Percentiles rank a stretch among this genome's conserved stretches.
These are phyloP conservation scores for Quaeritorhiza haematococci DNA, from an alignment of 371 early-diverging fungal genomes.

Conservation along the genomic window DNA sequence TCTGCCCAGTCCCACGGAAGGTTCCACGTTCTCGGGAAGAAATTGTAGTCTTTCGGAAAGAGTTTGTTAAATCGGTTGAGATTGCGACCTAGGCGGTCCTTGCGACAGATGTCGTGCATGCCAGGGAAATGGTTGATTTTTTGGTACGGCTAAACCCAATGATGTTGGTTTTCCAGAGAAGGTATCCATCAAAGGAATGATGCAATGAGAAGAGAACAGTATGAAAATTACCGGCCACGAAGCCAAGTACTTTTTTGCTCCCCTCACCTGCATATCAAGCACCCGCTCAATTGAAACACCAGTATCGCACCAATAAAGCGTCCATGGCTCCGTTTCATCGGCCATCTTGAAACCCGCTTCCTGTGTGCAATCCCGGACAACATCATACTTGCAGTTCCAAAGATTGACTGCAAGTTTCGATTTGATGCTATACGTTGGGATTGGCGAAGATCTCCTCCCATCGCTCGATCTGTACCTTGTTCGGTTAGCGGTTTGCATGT, in stretches of 20 bases:
- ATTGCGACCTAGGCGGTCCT: conserved; percentile 48
- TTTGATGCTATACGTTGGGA: too few relatives aligned
- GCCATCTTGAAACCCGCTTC: conserved; percentile 26
- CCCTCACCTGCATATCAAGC: conserved; percentile 34
- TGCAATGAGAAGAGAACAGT: too few relatives aligned
- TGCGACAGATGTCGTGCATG: conserved; percentile 53
- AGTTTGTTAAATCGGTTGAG: conserved; percentile 29
- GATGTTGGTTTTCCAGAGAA: neutral
- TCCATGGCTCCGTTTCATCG: conserved; percentile 31
- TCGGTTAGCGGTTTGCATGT: too few relatives aligned
- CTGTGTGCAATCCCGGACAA: conserved; percentile 32
- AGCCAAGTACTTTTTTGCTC: neutral
- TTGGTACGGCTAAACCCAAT: conserved; percentile 25
- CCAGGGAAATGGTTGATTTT: conserved; percentile 56
- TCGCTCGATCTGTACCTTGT: too few relatives aligned
- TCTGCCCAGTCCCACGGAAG: conserved; percentile 37
- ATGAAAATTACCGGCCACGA: too few relatives aligned
- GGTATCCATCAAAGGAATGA: neutral
- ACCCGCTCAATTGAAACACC: conserved; percentile 44
- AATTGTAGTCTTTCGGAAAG: conserved; percentile 47
- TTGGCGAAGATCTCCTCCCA: too few relatives aligned
- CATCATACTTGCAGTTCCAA: conserved; percentile 39
- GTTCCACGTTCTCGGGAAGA: conserved; percentile 45
- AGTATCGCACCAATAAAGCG: conserved; percentile 46
- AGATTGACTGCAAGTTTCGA: too few relatives aligned